These are phyloP conservation scores for Termitomyces sp. DNA, from an alignment of 768 basidiomycete species.

Conservation along the genomic window DNA sequence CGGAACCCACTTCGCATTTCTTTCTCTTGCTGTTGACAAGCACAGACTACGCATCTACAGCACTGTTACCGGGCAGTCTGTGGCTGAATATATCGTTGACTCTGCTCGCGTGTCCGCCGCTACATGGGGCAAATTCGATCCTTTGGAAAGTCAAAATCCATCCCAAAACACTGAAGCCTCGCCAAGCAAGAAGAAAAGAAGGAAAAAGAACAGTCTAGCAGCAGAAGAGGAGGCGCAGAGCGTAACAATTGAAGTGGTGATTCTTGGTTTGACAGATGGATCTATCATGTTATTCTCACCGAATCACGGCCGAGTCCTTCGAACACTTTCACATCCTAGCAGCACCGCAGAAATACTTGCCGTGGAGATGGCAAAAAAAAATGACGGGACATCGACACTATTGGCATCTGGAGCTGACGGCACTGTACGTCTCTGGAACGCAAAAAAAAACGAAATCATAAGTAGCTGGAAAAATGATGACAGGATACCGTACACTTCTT, in stretches of 20 bases:
- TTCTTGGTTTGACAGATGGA: slow-evolving; percentile 59
- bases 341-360: slow-evolving; percentile 50
- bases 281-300: slow-evolving; percentile 58
- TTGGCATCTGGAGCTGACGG: slow-evolving; percentile 61
- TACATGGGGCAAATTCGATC: slow-evolving; percentile 41
- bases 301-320: slow-evolving; percentile 47
- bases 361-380: slow-evolving; percentile 28
- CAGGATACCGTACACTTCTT: slow-evolving; percentile 49
- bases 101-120: slow-evolving; percentile 49
- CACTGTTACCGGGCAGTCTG: slow-evolving; percentile 44
- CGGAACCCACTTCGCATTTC: slow-evolving; percentile 50
- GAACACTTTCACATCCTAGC: slow-evolving; percentile 49
- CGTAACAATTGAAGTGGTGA: slow-evolving; percentile 35
- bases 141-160: slow-evolving; percentile 19
- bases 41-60: slow-evolving; percentile 65
- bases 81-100: slow-evolving; percentile 55
- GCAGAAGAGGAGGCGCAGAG: slow-evolving; percentile 18
- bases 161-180: slow-evolving; percentile 22
- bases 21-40: slow-evolving; percentile 67
- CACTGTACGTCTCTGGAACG: slow-evolving; percentile 52
- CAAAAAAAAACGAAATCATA: slow-evolving; percentile 40
- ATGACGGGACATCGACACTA: slow-evolving; percentile 26
- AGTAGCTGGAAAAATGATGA: slow-evolving; percentile 54
- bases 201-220: slow-evolving; percentile 30
- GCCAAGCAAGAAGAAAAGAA: slow-evolving; percentile 52